phyloP scores from a whole-genome alignment of 768 basidiomycete genomes.

The Russula ochroleuca region DNA sequence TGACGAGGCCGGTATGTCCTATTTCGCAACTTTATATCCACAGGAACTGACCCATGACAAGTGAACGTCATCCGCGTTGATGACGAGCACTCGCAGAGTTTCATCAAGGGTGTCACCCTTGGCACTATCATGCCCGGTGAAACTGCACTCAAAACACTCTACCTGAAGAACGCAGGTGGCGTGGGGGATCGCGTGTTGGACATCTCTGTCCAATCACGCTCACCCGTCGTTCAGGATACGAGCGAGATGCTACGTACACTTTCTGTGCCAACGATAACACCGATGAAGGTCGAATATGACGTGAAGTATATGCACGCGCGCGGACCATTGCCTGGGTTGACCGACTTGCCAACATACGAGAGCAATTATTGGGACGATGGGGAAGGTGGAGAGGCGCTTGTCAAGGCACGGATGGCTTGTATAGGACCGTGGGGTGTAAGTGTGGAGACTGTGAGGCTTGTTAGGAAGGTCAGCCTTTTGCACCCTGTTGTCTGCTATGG shows the following conservation, averaged over 20 bases:
- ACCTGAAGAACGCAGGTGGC: slow-evolving; percentile 56
- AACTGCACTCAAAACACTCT: slow-evolving; percentile 56
- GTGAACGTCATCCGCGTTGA: slow-evolving; percentile 61
- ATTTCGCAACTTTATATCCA: neutral
- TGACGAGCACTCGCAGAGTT: slow-evolving; percentile 57
- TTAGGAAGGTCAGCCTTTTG: slow-evolving; percentile 43
- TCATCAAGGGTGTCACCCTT: slow-evolving; percentile 70
- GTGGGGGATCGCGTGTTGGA: slow-evolving; percentile 74
- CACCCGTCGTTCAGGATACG: slow-evolving; percentile 32
- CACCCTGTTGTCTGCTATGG: neutral
- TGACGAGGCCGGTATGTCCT: slow-evolving; percentile 59
- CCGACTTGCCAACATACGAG: slow-evolving; percentile 54
- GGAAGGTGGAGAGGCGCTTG: slow-evolving; percentile 52
- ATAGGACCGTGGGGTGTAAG: slow-evolving; percentile 52
- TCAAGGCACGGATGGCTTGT: slow-evolving; percentile 50
- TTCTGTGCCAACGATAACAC: slow-evolving; percentile 58
- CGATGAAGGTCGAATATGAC: slow-evolving; percentile 52
- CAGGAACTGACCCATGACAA: slow-evolving; percentile 30
- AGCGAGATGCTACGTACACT: slow-evolving; percentile 68
- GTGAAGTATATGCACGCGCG: slow-evolving; percentile 50
- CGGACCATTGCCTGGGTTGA: slow-evolving; percentile 42
- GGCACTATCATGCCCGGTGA: slow-evolving; percentile 60
- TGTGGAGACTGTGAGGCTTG: slow-evolving; percentile 48
- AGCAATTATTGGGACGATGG: slow-evolving; percentile 49
- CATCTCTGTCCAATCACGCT: slow-evolving; percentile 67